A percentile compares a stretch with the other conserved stretches of the same genome.
Conservation (phyloP, 805 yeast genomes). For the Lachancea quebecensis region DNA sequence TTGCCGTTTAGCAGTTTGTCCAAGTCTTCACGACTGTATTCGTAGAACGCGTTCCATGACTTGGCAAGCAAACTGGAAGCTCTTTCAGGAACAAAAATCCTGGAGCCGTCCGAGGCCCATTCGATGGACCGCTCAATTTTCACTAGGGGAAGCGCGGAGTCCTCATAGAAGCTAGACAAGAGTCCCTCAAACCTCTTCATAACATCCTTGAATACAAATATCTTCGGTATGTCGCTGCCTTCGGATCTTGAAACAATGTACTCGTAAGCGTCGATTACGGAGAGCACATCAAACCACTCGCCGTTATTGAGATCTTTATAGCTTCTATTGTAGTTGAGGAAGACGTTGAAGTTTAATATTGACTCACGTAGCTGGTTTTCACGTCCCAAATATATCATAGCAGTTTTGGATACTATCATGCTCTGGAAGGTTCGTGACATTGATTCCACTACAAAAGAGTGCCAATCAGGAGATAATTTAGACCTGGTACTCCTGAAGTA, state of each 20-base stretch:
- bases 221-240: conserved; percentile 11
- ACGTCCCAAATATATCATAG: conserved; percentile 30
- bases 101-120: conserved; percentile 16
- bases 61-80: conserved; percentile 13
- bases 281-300: conserved; percentile 34
- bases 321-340: conserved; percentile 36
- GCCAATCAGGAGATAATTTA: conserved; percentile 16
- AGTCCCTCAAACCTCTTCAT: conserved; percentile 8
- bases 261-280: conserved; percentile 25
- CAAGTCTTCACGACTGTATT: conserved; percentile 13
- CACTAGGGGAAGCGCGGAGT: conserved; percentile 14
- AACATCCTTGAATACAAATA: conserved; percentile 14
- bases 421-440: conserved; percentile 43
- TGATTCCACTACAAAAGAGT: conserved; percentile 27
- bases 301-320: conserved; percentile 32
- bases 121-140: conserved; percentile 16
- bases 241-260: conserved; percentile 15
- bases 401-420: conserved; percentile 29
- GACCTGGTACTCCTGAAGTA: conserved; percentile 17
- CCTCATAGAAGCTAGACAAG: conserved; percentile 15
- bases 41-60: conserved; percentile 24
- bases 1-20: conserved; percentile 13
- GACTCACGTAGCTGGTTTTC: conserved; percentile 19
- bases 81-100: conserved; percentile 17
- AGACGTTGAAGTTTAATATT: conserved; percentile 34